A percentile compares a stretch with the other conserved stretches of the same genome.
Evolutionary conservation across 2,329 filamentous ascomycete species (phyloP).

Genomic region (Epichloe sp.): DNA sequence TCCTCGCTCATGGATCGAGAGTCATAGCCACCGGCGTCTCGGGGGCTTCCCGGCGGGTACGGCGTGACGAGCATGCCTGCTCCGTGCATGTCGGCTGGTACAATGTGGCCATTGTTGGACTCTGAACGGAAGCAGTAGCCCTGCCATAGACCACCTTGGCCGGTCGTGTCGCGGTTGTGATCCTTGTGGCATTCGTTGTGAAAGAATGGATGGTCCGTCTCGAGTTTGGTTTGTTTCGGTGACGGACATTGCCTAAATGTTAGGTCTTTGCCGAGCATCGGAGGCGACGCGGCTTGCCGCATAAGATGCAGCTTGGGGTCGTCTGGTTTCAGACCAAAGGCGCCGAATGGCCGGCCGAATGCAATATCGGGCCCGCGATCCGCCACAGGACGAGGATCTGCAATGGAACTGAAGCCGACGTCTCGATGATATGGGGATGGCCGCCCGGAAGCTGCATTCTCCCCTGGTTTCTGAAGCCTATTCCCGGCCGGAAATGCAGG

Average conservation of each 20-base stretch:
- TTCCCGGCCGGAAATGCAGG: slow-evolving; percentile 5
- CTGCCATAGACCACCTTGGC: slow-evolving; percentile 59
- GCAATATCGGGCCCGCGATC: slow-evolving; percentile 1
- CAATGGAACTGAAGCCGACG: not conserved
- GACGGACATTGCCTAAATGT: slow-evolving; percentile 70
- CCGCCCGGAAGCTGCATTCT: not conserved
- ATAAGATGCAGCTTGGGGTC: slow-evolving; percentile 30
- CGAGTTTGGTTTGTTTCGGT: slow-evolving; percentile 72
- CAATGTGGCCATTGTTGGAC: slow-evolving; percentile 24
- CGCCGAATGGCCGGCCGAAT: slow-evolving; percentile 32
- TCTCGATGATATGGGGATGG: slow-evolving; percentile 7
- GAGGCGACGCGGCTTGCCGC: slow-evolving; percentile 51
- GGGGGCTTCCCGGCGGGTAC: slow-evolving; percentile 23
- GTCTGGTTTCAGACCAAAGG: slow-evolving; percentile 23
- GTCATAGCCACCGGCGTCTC: slow-evolving; percentile 31
- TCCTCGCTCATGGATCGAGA: slow-evolving; percentile 27
- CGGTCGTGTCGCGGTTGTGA: slow-evolving; percentile 41
- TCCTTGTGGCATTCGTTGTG: slow-evolving; percentile 31
- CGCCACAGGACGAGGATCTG: slow-evolving; percentile 1
- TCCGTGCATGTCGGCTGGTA: slow-evolving; percentile 29
- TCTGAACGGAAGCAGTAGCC: slow-evolving; percentile 48
- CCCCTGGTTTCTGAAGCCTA: not conserved
- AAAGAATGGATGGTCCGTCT: slow-evolving; percentile 56
- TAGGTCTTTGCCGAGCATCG: slow-evolving; percentile 78
- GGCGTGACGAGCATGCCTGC: slow-evolving; percentile 40